Conservation (phyloP, 2,329 filamentous ascomycete species). For the Thielaviopsis euricoi region DNA sequence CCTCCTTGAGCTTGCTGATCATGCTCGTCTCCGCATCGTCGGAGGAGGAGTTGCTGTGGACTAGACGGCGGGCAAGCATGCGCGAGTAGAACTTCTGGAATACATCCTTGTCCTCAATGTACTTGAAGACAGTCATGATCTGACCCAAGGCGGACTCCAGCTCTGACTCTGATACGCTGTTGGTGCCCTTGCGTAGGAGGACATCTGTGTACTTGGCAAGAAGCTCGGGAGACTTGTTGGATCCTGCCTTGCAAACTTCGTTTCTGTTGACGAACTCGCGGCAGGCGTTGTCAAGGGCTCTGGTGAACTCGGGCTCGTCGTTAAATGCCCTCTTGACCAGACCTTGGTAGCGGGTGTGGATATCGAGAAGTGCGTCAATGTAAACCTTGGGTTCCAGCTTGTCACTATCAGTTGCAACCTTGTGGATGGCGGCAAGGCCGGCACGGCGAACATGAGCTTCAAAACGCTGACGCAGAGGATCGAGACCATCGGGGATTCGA, state of each 20-base stretch:
- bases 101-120: conserved; percentile 98
- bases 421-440: conserved; percentile 74
- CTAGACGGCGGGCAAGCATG: conserved; percentile 85
- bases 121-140: conserved; percentile 99
- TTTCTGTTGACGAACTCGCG: conserved; percentile 97
- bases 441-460: conserved; percentile 87
- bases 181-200: conserved; percentile 79
- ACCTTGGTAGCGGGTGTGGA: conserved; percentile 82
- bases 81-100: conserved; percentile 99
- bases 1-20: conserved; percentile 98
- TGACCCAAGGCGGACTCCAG: conserved; percentile 76
- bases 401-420: conserved; percentile 75
- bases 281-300: conserved; percentile 91
- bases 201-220: conserved; percentile 92
- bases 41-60: conserved; percentile 87
- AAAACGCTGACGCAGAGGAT: conserved; percentile 73
- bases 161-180: conserved; percentile 84
- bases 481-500: conserved; percentile 77
- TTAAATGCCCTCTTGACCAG: conserved; percentile 86
- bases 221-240: conserved; percentile 85
- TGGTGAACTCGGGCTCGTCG: conserved; percentile 90
- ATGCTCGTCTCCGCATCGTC: conserved; percentile 97
- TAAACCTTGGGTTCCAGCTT: conserved; percentile 92
- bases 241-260: conserved; percentile 83
- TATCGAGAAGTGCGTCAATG: conserved; percentile 84